A percentile compares a stretch with the other conserved stretches of the same genome.
Evolutionary conservation across 2,329 filamentous ascomycete genomes (phyloP).

Genomic region (Ophiostoma perfectum): DNA sequence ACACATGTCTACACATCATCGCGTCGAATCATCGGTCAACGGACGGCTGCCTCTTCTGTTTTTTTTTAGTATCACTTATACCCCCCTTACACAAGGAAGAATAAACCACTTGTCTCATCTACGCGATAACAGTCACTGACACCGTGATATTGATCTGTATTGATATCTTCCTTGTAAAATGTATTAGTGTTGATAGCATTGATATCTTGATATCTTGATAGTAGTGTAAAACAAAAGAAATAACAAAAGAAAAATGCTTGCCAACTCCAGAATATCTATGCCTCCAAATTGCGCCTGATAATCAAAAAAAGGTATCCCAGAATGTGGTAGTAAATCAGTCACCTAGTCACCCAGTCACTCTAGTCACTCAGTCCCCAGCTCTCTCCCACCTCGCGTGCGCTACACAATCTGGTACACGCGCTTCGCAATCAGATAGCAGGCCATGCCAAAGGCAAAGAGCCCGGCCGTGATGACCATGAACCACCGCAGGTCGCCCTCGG

Average conservation of each 20-base stretch:
- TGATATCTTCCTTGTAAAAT: too few species aligned
- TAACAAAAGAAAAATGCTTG: background rate
- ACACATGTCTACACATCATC: background rate
- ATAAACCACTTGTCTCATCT: background rate
- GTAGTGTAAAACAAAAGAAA: background rate
- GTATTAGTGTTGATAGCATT: too few species aligned
- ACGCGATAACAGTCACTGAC: too few species aligned
- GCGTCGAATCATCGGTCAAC: background rate
- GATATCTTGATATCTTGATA: background rate
- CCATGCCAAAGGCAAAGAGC: slow-evolving; percentile 69
- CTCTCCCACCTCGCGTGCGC: background rate
- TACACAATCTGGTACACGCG: slow-evolving; percentile 74
- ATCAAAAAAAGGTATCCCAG: background rate
- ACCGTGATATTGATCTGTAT: too few species aligned
- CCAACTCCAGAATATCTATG: background rate
- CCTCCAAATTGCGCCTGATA: background rate
- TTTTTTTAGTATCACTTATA: background rate
- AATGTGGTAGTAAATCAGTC: background rate
- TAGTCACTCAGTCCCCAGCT: background rate
- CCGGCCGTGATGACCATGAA: slow-evolving; percentile 71
- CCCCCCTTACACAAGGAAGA: background rate
- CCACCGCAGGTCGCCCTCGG: slow-evolving; percentile 69
- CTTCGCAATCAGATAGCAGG: slow-evolving; percentile 77
- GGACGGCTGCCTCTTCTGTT: background rate
- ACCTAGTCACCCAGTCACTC: too few species aligned